phyloP scores from a whole-genome alignment of 768 basidiomycete species.

The Calocera viscosa region DNA sequence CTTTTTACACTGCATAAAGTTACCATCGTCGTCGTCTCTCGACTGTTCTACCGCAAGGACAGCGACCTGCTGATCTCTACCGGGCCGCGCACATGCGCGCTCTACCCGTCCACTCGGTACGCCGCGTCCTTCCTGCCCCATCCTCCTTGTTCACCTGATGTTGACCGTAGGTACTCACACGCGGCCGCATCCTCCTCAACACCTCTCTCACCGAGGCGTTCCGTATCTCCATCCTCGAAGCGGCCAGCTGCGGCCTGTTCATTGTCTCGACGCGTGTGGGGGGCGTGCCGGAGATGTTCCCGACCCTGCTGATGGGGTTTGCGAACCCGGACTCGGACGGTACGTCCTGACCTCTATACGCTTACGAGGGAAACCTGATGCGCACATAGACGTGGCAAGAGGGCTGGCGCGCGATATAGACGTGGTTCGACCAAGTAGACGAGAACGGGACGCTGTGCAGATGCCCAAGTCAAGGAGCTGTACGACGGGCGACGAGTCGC shows the following conservation, averaged over 20 bases:
- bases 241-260: slow-evolving; percentile 86
- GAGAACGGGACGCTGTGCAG: slow-evolving; percentile 69
- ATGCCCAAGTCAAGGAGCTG: slow-evolving; percentile 59
- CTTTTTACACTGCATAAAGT: slow-evolving; percentile 36
- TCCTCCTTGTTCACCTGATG: background rate
- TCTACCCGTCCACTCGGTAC: slow-evolving; percentile 83
- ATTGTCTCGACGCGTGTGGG: slow-evolving; percentile 91
- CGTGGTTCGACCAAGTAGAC: slow-evolving; percentile 50
- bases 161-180: slow-evolving; percentile 84
- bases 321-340: slow-evolving; percentile 90
- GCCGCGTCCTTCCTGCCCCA: slow-evolving; percentile 16
- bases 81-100: slow-evolving; percentile 74
- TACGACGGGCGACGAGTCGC: slow-evolving; percentile 81
- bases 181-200: slow-evolving; percentile 86
- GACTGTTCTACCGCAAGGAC: slow-evolving; percentile 90
- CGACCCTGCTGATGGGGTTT: slow-evolving; percentile 89
- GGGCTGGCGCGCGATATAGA: slow-evolving; percentile 71
- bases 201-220: slow-evolving; percentile 94
- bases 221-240: slow-evolving; percentile 94
- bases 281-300: slow-evolving; percentile 89
- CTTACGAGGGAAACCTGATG: background rate
- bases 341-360: slow-evolving; percentile 28
- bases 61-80: slow-evolving; percentile 89
- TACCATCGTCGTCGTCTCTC: slow-evolving; percentile 79
- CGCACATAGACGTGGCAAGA: slow-evolving; percentile 57